Evolutionary conservation across 1,139 yeast species (phyloP).

Genomic region (Suhomyces maxii): DNA sequence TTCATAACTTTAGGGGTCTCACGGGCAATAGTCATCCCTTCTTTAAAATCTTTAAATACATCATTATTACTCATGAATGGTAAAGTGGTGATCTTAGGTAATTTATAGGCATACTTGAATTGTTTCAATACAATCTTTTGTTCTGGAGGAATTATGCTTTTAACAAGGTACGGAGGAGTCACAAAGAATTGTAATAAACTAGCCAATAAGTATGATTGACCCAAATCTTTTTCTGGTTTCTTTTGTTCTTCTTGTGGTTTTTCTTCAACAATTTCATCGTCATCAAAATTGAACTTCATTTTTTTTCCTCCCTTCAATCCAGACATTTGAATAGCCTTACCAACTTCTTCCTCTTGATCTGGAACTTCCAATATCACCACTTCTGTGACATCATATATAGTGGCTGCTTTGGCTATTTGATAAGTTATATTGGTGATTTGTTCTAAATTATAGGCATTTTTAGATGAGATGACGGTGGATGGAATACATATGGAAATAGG

Average conservation of each 20-base stretch:
- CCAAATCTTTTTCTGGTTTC: conserved; percentile 18
- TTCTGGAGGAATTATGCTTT: conserved; percentile 49
- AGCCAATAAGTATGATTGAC: conserved; percentile 59
- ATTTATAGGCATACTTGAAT: conserved; percentile 64
- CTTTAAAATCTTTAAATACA: conserved; percentile 44
- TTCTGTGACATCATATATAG: conserved; percentile 69
- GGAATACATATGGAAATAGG: conserved; percentile 63
- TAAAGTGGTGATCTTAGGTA: conserved; percentile 71
- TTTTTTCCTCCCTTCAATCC: conserved; percentile 30
- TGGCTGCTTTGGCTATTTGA: conserved; percentile 76
- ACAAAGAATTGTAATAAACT: conserved; percentile 75
- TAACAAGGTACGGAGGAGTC: conserved; percentile 81
- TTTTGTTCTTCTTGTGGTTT: conserved; percentile 10
- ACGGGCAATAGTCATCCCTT: conserved; percentile 71
- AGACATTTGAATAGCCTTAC: conserved; percentile 23
- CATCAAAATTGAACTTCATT: conserved; percentile 39
- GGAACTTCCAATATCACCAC: conserved; percentile 64
- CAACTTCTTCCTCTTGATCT: conserved; percentile 12
- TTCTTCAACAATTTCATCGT: conserved; percentile 20
- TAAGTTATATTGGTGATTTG: conserved; percentile 74
- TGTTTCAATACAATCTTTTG: conserved; percentile 36
- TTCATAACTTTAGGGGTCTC: conserved; percentile 40
- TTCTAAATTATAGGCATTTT: conserved; percentile 63
- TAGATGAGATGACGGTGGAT: conserved; percentile 50
- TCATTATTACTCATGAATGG: conserved; percentile 66